phyloP scores from a whole-genome alignment of 1,284 basidiomycete genomes.

The Pseudozyma flocculosa region DNA sequence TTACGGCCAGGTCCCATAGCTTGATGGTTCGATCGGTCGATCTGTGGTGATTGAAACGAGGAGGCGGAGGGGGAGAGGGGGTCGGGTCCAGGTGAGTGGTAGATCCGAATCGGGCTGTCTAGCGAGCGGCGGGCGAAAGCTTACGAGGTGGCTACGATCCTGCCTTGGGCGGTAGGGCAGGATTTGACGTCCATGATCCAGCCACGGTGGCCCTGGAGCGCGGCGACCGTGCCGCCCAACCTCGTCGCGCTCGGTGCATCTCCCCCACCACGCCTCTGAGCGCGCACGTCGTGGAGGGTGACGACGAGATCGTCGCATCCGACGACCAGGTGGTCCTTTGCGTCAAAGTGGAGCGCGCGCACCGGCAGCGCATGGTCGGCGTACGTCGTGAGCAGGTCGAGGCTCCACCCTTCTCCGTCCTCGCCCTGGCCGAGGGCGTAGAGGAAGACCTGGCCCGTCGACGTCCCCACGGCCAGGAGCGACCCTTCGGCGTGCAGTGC shows the following conservation, averaged over 20 bases:
- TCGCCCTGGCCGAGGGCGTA: neutral
- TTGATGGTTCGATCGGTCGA: constrained; percentile 27
- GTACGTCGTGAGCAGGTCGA: constrained; percentile 5
- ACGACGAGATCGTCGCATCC: constrained; percentile 28
- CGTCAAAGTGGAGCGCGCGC: constrained; percentile 15
- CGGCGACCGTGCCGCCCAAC: constrained; percentile 15
- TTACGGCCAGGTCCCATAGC: constrained; percentile 24
- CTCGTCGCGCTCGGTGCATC: neutral
- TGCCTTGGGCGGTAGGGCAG: neutral
- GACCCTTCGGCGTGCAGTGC: constrained; percentile 9
- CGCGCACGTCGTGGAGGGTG: constrained; percentile 21
- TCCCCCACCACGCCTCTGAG: neutral
- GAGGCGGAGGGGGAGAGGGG: no score
- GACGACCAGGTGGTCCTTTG: constrained; percentile 9
- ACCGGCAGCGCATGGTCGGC: constrained; percentile 26
- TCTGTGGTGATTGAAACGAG: no score
- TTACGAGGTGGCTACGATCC: constrained; percentile 16
- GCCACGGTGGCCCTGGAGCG: constrained; percentile 17
- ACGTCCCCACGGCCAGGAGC: constrained; percentile 13
- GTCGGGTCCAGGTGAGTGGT: no score
- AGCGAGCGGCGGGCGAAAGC: neutral
- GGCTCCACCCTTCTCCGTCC: neutral
- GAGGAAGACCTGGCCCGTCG: constrained; percentile 18
- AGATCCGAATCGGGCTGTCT: no score
- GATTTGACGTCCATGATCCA: constrained; percentile 12